Conservation (phyloP, 129 eudicot species). For the Flaveria bidentis region DNA sequence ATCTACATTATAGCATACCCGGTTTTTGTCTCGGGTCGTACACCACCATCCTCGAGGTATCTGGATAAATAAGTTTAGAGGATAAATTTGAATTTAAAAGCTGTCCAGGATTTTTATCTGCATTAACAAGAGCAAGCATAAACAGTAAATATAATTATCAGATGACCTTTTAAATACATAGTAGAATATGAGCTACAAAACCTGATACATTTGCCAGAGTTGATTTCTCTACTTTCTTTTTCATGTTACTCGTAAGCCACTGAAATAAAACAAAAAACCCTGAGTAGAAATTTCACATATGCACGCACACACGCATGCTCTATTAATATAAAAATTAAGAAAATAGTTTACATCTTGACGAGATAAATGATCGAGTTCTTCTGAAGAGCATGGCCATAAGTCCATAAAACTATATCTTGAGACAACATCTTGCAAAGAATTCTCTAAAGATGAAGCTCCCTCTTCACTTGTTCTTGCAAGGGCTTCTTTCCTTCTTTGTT, state of each 20-base stretch:
- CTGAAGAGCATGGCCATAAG: conserved; percentile 95
- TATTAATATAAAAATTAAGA: background rate
- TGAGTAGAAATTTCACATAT: conserved; percentile 4
- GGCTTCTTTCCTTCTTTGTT: conserved; percentile 97
- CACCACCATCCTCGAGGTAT: conserved; percentile 73
- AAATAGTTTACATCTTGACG: conserved; percentile 67
- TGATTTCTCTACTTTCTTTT: conserved; percentile 71
- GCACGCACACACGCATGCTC: background rate
- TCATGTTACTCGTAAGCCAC: conserved; percentile 85
- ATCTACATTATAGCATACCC: conserved; percentile 50
- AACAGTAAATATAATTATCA: conserved; percentile 10
- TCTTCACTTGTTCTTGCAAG: conserved; percentile 70
- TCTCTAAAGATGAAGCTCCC: conserved; percentile 63
- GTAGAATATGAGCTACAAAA: conserved; percentile 35
- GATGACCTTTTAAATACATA: background rate
- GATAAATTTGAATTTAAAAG: conserved; percentile 40
- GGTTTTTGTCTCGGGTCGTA: conserved; percentile 76
- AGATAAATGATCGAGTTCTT: conserved; percentile 84
- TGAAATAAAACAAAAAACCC: conserved; percentile 30
- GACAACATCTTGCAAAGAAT: conserved; percentile 84
- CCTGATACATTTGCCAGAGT: conserved; percentile 50
- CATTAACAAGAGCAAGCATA: conserved; percentile 20
- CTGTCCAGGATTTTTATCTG: conserved; percentile 59
- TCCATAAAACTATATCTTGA: conserved; percentile 92
- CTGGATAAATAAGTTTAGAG: conserved; percentile 71